Base-by-base conservation (phyloP, 2,329 filamentous ascomycete species). In the Fusarium neocosmosporiellum region DNA sequence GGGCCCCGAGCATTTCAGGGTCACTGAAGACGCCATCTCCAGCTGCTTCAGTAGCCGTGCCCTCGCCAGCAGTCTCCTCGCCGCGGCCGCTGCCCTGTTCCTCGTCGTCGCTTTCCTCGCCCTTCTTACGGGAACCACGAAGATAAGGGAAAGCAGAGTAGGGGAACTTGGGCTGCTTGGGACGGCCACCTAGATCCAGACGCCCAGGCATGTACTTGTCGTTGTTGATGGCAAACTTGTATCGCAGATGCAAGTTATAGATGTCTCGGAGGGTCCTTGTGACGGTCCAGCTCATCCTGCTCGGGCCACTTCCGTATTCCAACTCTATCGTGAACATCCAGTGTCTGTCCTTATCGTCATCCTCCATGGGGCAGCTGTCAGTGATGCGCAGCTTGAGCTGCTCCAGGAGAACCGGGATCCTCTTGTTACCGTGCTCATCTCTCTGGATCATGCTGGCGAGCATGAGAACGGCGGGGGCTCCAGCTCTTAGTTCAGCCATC, bases 361-460 rank as follows among this genome's bases (percentile, higher is more conserved):
- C 90, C 48, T 93, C 90, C 68, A 91, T 89, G 13, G 91, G 90
- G 13, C 87, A 86, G 77, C 94, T 97, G 77, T 98, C 94, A 10
- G 91, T 92, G 67, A 99, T 93, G 65, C 89, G 91, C 67, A 99
- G 88, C 81, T 97, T 98, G 67, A 99, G 88, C 84, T 99, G 96
- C 81, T 99, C 96, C 8, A 99, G 88, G 5, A 99, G 89, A 61
- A 99, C 95, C 0, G 96, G 96, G 65, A 99, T 98, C 67, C 95
- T 91, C 83, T 94, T 96, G 82, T 97, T 96, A 57, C 96, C 95
- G 77, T 98, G 94, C 82, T 99, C 96, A 77, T 99, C 96, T 65
- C 96, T 90, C 83, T 98, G 96, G 77, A 98, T 96, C 94, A 98
- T 98, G 79, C 95, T 98, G 9, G 96, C 96, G 60, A 99, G 86